Base-by-base conservation (phyloP, 257 asterid species). In the Penstemon newberryi region DNA sequence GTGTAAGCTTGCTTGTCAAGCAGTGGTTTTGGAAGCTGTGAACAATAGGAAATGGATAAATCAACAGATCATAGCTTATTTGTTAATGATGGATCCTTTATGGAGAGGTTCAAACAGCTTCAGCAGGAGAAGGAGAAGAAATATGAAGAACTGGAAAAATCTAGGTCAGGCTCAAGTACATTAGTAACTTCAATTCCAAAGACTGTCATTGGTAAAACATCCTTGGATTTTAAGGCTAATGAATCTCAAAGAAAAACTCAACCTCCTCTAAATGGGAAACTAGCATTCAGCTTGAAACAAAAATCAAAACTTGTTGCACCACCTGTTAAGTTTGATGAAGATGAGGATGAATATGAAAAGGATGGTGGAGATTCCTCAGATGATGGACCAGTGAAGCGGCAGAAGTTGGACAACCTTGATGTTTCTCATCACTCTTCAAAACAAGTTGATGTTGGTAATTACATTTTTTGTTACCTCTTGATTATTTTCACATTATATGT, bases 51-150 rank as follows among this genome's bases (percentile, higher is more conserved):
- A 70, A 92, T 92, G 98, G 96, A 89, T 83, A 88, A 86, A 77
- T 78, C 81, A 25, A 25, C 33, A 59, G 81, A 77, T 78, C 72
- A 83, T 60, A 70, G 90, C 78, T 77, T 92, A 70, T 88, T 90
- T 82, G 96, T 79, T 70, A 90, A 92, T 74, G 98, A 92, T 70
- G 97, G 98, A 71, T 92, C 98, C 61, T 92, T 92, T 86, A 77
- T 92, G 97, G 98, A 90, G 95, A 86, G 92, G 79, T 92, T 92
- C 81, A 88, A 86, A 81, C 96, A 88, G 81, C 89, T 88, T 79
- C 96, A 92, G 70, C 86, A 90, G 74, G 86, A 90, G 77, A 77
- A 84, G 67, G 85, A 86, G 72, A 84, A 84, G 81, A 79, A 84
- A 71, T 63, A 57, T 60, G 73, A 76, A 57, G 75, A 46, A 13